These are phyloP conservation scores for Spergularia bocconei DNA, from an alignment of 148 eudicot species.

Conservation along the genomic window DNA sequence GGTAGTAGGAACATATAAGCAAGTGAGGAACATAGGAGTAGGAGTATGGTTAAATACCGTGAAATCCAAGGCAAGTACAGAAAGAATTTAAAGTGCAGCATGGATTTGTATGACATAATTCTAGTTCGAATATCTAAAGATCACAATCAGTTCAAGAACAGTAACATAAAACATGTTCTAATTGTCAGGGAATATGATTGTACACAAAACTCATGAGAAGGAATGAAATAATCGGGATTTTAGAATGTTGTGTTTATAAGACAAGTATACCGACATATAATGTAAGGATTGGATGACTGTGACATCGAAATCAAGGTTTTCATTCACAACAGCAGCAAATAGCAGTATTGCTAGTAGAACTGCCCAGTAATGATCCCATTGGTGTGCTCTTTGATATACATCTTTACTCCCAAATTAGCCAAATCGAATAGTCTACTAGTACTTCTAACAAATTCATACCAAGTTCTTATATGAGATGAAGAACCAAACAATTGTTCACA, in stretches of 20 bases:
- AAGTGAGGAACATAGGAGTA: constrained; percentile 13
- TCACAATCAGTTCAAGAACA: background rate
- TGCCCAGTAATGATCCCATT: background rate
- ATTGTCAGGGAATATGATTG: background rate
- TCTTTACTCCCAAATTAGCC: background rate
- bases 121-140: background rate
- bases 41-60: background rate
- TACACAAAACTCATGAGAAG: background rate
- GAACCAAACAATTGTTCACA: background rate
- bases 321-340: no score
- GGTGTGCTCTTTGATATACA: background rate
- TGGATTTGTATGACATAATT: background rate
- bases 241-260: background rate
- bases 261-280: background rate
- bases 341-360: background rate
- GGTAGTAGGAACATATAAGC: constrained; percentile 15
- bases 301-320: no score
- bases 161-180: background rate
- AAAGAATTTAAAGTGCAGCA: background rate
- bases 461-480: background rate
- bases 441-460: background rate
- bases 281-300: background rate
- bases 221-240: background rate
- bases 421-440: background rate
- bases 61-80: background rate